Conservation (phyloP, 352 stramenopile genomes). For the Blastocystis sp. region DNA sequence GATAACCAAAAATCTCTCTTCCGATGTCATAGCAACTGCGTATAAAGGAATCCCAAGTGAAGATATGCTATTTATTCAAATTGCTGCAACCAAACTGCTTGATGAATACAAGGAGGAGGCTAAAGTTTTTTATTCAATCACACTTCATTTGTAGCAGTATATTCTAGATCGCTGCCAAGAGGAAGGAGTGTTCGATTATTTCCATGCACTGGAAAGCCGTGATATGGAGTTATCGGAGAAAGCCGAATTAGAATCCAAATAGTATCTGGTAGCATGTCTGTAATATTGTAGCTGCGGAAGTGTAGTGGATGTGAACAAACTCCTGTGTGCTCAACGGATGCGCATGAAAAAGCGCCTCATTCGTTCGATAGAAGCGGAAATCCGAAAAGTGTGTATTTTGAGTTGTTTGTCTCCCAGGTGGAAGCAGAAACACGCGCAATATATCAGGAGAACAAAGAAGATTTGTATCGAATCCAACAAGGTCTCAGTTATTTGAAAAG, state of each 20-base stretch:
- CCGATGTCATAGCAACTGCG: background rate
- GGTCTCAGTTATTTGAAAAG: conserved; percentile 8
- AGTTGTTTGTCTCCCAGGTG: background rate
- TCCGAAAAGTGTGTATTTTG: background rate
- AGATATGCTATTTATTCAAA: conserved; percentile 17
- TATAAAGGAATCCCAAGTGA: background rate
- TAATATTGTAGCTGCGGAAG: background rate
- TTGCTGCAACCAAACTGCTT: background rate
- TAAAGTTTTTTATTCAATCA: background rate
- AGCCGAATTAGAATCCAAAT: conserved; percentile 14
- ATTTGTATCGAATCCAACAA: background rate
- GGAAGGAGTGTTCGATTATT: conserved; percentile 29
- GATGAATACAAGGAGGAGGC: conserved; percentile 16
- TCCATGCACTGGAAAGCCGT: background rate
- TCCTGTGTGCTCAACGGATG: conserved; percentile 28
- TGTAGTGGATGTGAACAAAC: conserved; percentile 41
- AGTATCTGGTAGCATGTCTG: background rate
- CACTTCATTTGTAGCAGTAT: background rate
- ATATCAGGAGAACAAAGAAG: conserved; percentile 25
- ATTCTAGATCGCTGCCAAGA: background rate
- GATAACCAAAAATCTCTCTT: conserved; percentile 21
- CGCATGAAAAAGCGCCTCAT: conserved; percentile 38
- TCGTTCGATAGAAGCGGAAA: background rate
- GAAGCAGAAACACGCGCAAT: background rate
- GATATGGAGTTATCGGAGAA: background rate